phyloP scores from a whole-genome alignment of 345 rosid species.

The Arabis hirsuta region DNA sequence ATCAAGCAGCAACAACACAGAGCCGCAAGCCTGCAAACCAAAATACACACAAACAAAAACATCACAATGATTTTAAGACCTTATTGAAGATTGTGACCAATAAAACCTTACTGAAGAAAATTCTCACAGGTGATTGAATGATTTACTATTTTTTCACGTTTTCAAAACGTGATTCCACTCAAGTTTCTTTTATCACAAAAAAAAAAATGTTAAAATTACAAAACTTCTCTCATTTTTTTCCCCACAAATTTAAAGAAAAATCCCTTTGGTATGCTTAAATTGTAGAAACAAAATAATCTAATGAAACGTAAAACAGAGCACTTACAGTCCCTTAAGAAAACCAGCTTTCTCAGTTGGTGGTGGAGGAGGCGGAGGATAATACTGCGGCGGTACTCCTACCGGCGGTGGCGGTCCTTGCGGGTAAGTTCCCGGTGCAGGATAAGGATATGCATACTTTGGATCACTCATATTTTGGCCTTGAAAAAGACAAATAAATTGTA shows the following conservation, averaged over 20 bases:
- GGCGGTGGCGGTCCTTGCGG: constrained; percentile 46
- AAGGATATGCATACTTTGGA: constrained; percentile 61
- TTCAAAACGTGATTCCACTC: no score
- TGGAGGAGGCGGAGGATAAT: constrained; percentile 50
- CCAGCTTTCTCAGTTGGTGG: constrained; percentile 47
- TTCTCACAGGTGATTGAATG: no score
- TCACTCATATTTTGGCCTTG: constrained; percentile 40
- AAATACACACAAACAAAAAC: constrained; percentile 4
- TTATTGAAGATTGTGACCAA: no score
- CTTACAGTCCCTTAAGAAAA: constrained; percentile 62
- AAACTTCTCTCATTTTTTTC: not conserved
- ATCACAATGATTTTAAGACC: not conserved
- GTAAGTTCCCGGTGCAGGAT: constrained; percentile 56
- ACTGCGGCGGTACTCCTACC: constrained; percentile 64
- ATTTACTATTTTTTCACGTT: no score
- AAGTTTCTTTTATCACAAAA: no score
- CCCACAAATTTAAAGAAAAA: not conserved
- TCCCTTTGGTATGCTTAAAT: not conserved
- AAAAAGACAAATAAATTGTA: not conserved
- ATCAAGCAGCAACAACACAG: constrained; percentile 74
- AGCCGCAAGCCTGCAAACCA: constrained; percentile 61
- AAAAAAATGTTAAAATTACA: not conserved
- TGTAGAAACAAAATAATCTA: not conserved
- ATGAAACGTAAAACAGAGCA: not conserved
- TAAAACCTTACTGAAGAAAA: not conserved